Conservation (phyloP, 1,284 basidiomycete species). For the Melampsora americana region DNA sequence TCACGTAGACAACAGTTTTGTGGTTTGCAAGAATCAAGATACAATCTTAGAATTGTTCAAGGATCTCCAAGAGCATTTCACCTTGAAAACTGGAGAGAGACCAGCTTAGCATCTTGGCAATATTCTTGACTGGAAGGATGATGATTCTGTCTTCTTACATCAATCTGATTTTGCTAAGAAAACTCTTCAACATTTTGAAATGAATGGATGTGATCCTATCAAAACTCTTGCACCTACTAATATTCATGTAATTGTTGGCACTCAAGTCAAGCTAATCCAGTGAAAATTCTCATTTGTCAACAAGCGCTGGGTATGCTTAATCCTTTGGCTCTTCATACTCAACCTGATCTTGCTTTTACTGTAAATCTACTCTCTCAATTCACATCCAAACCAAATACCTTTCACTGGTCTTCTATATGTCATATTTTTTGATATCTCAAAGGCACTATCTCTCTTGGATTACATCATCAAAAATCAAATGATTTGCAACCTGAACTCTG, state of each 20-base stretch:
- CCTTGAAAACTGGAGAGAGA: background rate
- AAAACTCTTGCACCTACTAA: no score
- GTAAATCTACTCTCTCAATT: no score
- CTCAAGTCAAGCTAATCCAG: no score
- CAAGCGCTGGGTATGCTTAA: slow-evolving; percentile 15
- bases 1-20: background rate
- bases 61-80: background rate
- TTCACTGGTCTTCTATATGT: background rate
- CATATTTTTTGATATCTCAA: background rate
- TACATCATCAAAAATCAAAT: background rate
- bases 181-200: background rate
- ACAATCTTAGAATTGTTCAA: background rate
- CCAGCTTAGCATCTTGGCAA: background rate
- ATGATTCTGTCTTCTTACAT: background rate
- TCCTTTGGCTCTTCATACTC: slow-evolving; percentile 11
- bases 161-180: background rate
- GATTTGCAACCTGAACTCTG: background rate
- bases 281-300: no score
- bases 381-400: background rate
- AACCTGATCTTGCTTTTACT: slow-evolving; percentile 11
- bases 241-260: no score
- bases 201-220: background rate
- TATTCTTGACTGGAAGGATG: background rate
- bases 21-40: background rate
- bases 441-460: no score